Conservation (phyloP, 2,329 filamentous ascomycete genomes). For the Penicillium nordicum region DNA sequence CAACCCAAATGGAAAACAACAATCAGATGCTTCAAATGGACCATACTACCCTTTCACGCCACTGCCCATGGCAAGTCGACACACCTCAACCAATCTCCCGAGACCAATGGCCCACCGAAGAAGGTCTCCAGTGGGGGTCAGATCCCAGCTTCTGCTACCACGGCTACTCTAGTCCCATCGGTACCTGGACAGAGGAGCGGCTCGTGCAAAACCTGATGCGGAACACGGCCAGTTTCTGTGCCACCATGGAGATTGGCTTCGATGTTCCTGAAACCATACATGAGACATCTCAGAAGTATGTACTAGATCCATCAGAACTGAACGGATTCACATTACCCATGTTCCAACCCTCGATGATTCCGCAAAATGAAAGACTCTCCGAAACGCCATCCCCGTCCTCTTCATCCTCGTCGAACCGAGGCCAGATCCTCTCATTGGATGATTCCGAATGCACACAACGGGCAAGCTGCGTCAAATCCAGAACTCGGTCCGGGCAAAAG, state of each 20-base stretch:
- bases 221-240: conserved; percentile 17
- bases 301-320: background rate
- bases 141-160: conserved; percentile 24
- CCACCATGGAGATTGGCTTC: conserved; percentile 11
- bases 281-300: background rate
- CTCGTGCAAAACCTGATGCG: conserved; percentile 20
- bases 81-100: conserved; percentile 1
- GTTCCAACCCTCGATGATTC: background rate
- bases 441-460: background rate
- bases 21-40: background rate
- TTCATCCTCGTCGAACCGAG: background rate
- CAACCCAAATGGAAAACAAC: background rate
- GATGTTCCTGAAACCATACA: background rate
- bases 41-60: background rate
- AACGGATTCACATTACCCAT: conserved; percentile 5
- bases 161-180: conserved; percentile 21
- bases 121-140: conserved; percentile 22
- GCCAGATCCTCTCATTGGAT: background rate
- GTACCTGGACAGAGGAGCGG: conserved; percentile 23
- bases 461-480: background rate
- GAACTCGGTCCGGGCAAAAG: background rate
- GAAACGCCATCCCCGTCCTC: background rate
- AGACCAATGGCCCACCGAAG: conserved; percentile 5
- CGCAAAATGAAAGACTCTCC: background rate
- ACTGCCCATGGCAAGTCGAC: conserved; percentile 1